These are phyloP conservation scores for Colletotrichum chlorophyti DNA, from an alignment of 2,329 filamentous ascomycete species.

Conservation along the genomic window DNA sequence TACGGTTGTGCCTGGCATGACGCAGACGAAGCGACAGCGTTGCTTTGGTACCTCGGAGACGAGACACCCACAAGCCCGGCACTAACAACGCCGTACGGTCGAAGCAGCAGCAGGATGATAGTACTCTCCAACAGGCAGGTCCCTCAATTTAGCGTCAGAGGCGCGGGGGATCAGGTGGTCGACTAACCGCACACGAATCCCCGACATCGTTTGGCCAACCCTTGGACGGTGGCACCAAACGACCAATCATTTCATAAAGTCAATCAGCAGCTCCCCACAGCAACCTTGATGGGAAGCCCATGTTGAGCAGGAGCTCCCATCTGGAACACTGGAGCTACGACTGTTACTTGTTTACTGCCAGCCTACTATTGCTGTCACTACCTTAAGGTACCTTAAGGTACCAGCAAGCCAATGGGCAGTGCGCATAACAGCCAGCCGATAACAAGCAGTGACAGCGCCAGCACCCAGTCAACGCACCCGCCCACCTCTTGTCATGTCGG, in stretches of 20 bases:
- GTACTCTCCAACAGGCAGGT: slow-evolving; percentile 26
- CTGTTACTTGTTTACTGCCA: no score
- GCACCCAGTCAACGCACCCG: slow-evolving; percentile 21
- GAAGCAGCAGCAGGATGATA: not conserved
- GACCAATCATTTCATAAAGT: slow-evolving; percentile 17
- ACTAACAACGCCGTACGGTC: not conserved
- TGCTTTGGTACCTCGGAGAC: not conserved
- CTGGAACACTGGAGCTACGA: slow-evolving; percentile 3
- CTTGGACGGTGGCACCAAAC: not conserved
- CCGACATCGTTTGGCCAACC: slow-evolving; percentile 21
- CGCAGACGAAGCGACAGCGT: slow-evolving; percentile 7
- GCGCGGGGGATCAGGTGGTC: slow-evolving; percentile 13
- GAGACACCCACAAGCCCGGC: not conserved
- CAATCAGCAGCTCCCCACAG: slow-evolving; percentile 25
- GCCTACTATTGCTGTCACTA: no score
- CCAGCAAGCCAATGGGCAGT: not conserved
- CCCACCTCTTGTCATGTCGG: slow-evolving; percentile 15
- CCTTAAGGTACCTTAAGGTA: no score
- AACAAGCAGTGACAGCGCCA: not conserved
- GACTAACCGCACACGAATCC: slow-evolving; percentile 4
- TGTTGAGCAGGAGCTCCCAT: slow-evolving; percentile 4
- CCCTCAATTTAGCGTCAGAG: slow-evolving; percentile 13
- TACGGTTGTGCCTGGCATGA: slow-evolving; percentile 22
- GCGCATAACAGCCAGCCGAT: not conserved
- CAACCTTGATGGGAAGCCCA: slow-evolving; percentile 9